Base-by-base conservation (phyloP, 2,329 filamentous ascomycete genomes). In the Byssothecium circinans region DNA sequence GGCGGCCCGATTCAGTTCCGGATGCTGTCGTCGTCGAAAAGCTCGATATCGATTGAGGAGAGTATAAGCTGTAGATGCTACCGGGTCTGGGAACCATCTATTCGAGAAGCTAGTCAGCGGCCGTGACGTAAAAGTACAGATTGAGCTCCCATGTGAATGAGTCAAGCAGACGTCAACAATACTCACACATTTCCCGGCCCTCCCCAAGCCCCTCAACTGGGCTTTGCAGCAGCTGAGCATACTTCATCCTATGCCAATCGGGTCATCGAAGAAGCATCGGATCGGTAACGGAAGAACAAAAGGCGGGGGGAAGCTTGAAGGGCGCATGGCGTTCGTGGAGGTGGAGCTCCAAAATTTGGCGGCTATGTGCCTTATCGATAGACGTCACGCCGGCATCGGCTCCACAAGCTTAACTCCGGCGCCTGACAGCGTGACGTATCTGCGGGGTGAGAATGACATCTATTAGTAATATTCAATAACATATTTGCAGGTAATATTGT, bases 161-260 rank as follows among this genome's bases (percentile, higher is more conserved):
- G 43, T 55, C 49, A 43, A 35, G 2, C 3, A 33, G 19, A n/a
- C 8, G 20, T 40, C 20, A 11, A 41, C 18, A 20, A n/a, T 2
- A 50, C 49, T 43, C 46, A 68, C 62, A 43, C 53, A 65, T 49
- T 53, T 52, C 35, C 50, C 52, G 45, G 45, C 52, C 52, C 50
- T 59, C 52, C 57, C 60, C 58, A 69, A 62, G 61, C 63, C 64
- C 66, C 60, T 55, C 47, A 55, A 55, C 49, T 60, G 65, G 66
- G 61, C 58, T 62, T 62, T 69, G 55, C 53, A 60, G 56, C 54
- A 60, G 52, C 60, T 65, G 60, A 63, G 61, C 68, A 71, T 71
- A 49, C 65, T 69, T 70, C 68, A 71, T 71, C 58, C 56, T 66
- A 66, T 41, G 60, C 52, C 43, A 25, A 41, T 49, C 42, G 4